Evolutionary conservation across 306 rosid genomes (phyloP).

Genomic region (Fragaria nilgerrensis): DNA sequence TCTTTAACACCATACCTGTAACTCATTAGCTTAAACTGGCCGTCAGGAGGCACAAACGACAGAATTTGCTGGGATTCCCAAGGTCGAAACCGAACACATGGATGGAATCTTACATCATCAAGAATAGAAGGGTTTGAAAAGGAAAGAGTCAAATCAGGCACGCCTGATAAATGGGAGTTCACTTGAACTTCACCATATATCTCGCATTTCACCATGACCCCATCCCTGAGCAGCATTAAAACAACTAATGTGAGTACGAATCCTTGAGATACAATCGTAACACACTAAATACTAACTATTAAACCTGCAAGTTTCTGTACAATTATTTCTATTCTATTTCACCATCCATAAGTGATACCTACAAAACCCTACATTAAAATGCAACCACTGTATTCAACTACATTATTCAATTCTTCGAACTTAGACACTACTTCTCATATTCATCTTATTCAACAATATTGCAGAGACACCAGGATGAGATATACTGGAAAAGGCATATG

Average conservation of each 20-base stretch:
- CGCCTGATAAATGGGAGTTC: constrained; percentile 85
- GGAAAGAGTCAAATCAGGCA: constrained; percentile 86
- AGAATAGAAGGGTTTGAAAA: constrained; percentile 84
- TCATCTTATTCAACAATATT: constrained; percentile 21
- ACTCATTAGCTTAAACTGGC: constrained; percentile 90
- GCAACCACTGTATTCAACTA: not conserved
- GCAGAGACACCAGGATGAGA: not conserved
- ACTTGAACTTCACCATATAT: constrained; percentile 89
- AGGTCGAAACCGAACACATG: constrained; percentile 78
- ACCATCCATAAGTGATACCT: not conserved
- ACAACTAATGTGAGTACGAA: constrained; percentile 3
- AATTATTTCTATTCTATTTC: not conserved
- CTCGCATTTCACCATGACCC: constrained; percentile 81
- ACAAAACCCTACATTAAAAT: not conserved
- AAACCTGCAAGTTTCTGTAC: not conserved
- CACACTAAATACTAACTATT: not conserved
- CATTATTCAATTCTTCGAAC: constrained; percentile 18
- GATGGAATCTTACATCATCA: constrained; percentile 92
- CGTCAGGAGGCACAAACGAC: constrained; percentile 96
- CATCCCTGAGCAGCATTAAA: constrained; percentile 60
- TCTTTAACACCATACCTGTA: constrained; percentile 57
- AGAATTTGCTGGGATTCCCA: constrained; percentile 89
- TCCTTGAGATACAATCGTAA: constrained; percentile 10
- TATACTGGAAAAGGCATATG: not conserved
- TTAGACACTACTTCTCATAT: constrained; percentile 3